Percentiles rank a stretch among this genome's conserved stretches.
Conservation (phyloP, 768 basidiomycete species). For the Kwoniella europaea region DNA sequence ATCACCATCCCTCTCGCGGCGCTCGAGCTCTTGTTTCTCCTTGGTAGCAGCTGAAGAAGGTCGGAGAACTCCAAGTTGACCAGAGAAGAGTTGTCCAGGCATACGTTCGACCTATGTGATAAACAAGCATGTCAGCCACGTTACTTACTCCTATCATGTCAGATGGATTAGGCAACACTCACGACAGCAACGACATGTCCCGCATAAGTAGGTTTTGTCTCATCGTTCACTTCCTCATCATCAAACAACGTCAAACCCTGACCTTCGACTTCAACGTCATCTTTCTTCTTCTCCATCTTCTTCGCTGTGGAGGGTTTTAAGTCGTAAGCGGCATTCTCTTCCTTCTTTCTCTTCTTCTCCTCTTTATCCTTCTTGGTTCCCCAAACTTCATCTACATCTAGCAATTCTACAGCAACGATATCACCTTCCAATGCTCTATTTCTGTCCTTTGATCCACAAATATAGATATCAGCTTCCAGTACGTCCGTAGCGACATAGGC, state of each 20-base stretch:
- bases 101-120: conserved; percentile 77
- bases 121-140: not conserved
- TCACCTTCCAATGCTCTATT: conserved; percentile 98
- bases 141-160: no score
- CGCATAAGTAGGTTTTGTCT: conserved; percentile 96
- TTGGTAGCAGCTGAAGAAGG: conserved; percentile 97
- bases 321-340: conserved; percentile 96
- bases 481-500: conserved; percentile 99
- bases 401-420: conserved; percentile 92
- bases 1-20: conserved; percentile 95
- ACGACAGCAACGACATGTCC: conserved; percentile 97
- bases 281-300: conserved; percentile 96
- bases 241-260: conserved; percentile 96
- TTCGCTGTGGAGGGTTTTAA: conserved; percentile 66
- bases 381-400: conserved; percentile 93
- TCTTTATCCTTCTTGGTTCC: conserved; percentile 99
- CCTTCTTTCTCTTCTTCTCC: conserved; percentile 99
- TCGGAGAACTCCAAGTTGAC: conserved; percentile 89
- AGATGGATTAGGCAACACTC: conserved; percentile 11
- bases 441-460: conserved; percentile 97
- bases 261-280: conserved; percentile 98
- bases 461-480: conserved; percentile 97
- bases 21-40: conserved; percentile 97
- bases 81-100: conserved; percentile 98
- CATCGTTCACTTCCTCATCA: conserved; percentile 99